Conservation (phyloP, 495 filamentous ascomycete species). For the Aspergillus biplanus region DNA sequence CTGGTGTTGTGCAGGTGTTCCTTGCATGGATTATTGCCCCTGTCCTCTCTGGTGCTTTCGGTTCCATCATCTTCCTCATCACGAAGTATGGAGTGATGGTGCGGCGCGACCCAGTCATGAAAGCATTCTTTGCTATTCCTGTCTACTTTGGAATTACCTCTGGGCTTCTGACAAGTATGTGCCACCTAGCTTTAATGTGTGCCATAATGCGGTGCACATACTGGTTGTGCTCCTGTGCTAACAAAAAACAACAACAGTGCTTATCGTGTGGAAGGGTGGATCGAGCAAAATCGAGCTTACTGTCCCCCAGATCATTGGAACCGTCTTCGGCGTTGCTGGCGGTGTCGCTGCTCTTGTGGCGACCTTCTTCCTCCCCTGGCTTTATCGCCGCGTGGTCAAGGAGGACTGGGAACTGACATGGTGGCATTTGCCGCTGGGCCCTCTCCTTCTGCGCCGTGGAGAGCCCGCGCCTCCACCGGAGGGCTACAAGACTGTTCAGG, state of each 20-base stretch:
- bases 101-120: constrained; percentile 14
- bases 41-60: constrained; percentile 18
- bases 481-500: constrained; percentile 13
- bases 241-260: constrained; percentile 12
- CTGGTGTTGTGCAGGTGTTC: constrained; percentile 28
- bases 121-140: constrained; percentile 21
- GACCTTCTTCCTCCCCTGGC: constrained; percentile 24
- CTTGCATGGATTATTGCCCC: constrained; percentile 28
- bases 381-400: constrained; percentile 20
- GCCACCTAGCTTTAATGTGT: neutral
- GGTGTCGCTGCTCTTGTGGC: constrained; percentile 15
- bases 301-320: constrained; percentile 12
- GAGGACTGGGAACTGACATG: constrained; percentile 24
- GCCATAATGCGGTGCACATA: neutral
- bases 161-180: constrained; percentile 23
- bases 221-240: neutral
- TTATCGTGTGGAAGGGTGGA: constrained; percentile 29
- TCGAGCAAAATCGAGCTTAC: constrained; percentile 23
- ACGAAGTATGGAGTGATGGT: constrained; percentile 24
- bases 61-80: constrained; percentile 25
- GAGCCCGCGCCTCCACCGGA: constrained; percentile 20
- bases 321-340: constrained; percentile 18
- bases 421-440: constrained; percentile 19
- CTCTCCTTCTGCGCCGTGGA: constrained; percentile 24
- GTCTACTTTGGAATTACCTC: constrained; percentile 26